Base-by-base conservation (phyloP, 148 eudicot species). In the Rhododendron simsii region DNA sequence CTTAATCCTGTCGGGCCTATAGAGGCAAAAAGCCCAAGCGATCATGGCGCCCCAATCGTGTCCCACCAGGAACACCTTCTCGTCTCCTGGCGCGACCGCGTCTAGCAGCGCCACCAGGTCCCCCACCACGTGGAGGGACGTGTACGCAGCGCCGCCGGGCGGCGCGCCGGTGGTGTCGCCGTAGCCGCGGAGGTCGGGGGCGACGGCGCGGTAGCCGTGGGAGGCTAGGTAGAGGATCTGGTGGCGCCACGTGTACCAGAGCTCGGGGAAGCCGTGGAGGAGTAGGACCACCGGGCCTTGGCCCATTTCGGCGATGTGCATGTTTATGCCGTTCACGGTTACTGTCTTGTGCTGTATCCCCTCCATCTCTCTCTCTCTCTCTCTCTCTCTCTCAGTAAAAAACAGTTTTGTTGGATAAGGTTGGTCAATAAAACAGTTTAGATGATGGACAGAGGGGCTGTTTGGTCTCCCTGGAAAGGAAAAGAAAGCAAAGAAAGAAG, bases 1-100 rank as follows among this genome's bases (percentile, higher is more conserved):
- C 57, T 80, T 88, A 7, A 91, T 87, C 47, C 83, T 88, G 14
- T 91, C 93, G 0, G 93, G 93, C 26, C 90, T 30, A 28, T 89
- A 91, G 87, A 91, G 73, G 73, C 90, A 85, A 83, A 91, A 44
- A 2, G 84, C 87, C 93, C 93, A 91, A 2, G 91, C 93, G 0
- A 88, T 78, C 35, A 87, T 2, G 4, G 93, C 93, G 1, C 93
- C 93, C 93, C 91, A 91, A 44, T 91, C 93, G 51, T 89, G 93
- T 6, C 85, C 93, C 81, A 91, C 93, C 84, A 91, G 88, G 33
- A 89, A 87, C 78, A 90, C 93, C 82, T 84, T 67, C 77, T 67
- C 73, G 21, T 83, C 81, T 0, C 77, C 73, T 44, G 81, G 84
- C 16, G 92, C 91, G 7, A 90, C 86, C 16, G 85, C 87, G 18